phyloP scores from a whole-genome alignment of 2,329 filamentous ascomycete genomes.

The Dendrostoma leiphaemia region DNA sequence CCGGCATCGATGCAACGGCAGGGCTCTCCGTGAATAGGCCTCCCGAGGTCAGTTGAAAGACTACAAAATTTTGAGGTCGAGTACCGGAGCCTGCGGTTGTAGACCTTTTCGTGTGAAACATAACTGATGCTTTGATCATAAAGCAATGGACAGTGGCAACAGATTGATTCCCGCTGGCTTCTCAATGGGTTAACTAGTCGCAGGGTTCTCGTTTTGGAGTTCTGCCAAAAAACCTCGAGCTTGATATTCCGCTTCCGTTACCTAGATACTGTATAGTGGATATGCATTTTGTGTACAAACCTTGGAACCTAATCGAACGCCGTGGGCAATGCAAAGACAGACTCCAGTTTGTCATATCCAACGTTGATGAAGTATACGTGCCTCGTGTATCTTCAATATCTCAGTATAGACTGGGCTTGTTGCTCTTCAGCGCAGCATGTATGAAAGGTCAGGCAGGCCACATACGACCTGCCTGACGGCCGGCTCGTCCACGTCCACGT shows the following conservation, averaged over 20 bases:
- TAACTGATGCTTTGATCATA: too few relatives aligned
- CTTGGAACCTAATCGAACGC: conserved; percentile 8
- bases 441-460: conserved; percentile 32
- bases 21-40: too few relatives aligned
- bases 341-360: not conserved
- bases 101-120: too few relatives aligned
- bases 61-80: too few relatives aligned
- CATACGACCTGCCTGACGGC: conserved; percentile 23
- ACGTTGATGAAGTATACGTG: not conserved
- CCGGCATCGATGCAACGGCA: not conserved
- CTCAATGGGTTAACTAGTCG: too few relatives aligned
- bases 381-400: not conserved
- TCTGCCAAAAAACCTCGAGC: too few relatives aligned
- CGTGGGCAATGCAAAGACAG: conserved; percentile 12
- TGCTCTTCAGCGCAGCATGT: conserved; percentile 31
- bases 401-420: not conserved
- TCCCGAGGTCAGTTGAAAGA: too few relatives aligned
- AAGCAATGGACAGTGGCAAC: not conserved
- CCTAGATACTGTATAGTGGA: not conserved
- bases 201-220: too few relatives aligned
- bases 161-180: not conserved
- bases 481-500: conserved; percentile 13
- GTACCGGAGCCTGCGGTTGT: too few relatives aligned
- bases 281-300: not conserved
- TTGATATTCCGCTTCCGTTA: not conserved